phyloP scores from a whole-genome alignment of 805 yeast species.

The Yamadazyma phyllophila region DNA sequence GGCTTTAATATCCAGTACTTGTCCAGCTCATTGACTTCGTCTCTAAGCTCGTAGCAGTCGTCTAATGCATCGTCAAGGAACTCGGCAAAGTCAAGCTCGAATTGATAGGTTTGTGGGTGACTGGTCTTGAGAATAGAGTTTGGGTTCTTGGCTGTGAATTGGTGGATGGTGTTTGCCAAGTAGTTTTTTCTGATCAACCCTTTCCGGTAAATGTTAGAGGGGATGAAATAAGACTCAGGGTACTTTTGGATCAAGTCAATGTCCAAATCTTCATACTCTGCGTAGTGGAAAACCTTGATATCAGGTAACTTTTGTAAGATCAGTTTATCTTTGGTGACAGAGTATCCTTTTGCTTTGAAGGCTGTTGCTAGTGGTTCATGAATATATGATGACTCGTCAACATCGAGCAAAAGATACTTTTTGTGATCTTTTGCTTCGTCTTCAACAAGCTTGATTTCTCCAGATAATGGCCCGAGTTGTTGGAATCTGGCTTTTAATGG shows the following conservation, averaged over 20 bases:
- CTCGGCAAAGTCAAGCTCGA: slow-evolving; percentile 94
- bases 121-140: slow-evolving; percentile 55
- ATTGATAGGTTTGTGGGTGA: slow-evolving; percentile 70
- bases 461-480: slow-evolving; percentile 48
- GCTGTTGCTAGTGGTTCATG: slow-evolving; percentile 42
- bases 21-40: slow-evolving; percentile 61
- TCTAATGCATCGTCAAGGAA: slow-evolving; percentile 91
- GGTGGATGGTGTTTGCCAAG: slow-evolving; percentile 78
- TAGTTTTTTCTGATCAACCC: slow-evolving; percentile 90
- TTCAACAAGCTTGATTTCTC: slow-evolving; percentile 50
- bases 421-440: slow-evolving; percentile 4
- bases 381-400: slow-evolving; percentile 40
- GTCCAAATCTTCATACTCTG: slow-evolving; percentile 86
- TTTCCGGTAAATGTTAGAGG: slow-evolving; percentile 84
- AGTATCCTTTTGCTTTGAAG: slow-evolving; percentile 21
- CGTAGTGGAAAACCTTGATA: slow-evolving; percentile 63
- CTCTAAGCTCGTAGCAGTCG: slow-evolving; percentile 84
- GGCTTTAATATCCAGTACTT: slow-evolving; percentile 91
- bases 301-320: slow-evolving; percentile 16
- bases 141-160: slow-evolving; percentile 74
- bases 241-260: slow-evolving; percentile 57
- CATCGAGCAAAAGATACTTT: slow-evolving; percentile 31
- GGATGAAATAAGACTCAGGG: slow-evolving; percentile 54
- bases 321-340: slow-evolving; percentile 21
- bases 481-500: slow-evolving; percentile 67